These are phyloP conservation scores for Hemileia vastatrix DNA, from an alignment of 1,284 basidiomycete species.

Conservation along the genomic window DNA sequence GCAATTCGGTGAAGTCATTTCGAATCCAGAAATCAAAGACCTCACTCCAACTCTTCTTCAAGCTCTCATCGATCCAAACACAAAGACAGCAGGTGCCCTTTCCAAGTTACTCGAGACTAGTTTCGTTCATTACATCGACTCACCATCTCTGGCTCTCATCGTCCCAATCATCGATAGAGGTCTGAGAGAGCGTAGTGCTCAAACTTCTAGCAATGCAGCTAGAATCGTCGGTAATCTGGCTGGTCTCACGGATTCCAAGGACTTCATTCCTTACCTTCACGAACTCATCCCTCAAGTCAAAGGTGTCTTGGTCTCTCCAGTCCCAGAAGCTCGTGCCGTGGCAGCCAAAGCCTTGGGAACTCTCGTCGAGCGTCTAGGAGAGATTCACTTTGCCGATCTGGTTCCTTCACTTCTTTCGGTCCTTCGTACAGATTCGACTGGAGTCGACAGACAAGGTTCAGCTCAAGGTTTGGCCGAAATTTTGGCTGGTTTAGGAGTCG, in stretches of 20 bases:
- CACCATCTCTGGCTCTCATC: conserved; percentile 86
- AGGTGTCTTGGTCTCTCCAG: conserved; percentile 73
- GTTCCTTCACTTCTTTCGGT: conserved; percentile 80
- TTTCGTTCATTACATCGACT: conserved; percentile 97
- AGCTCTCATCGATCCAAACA: conserved; percentile 83
- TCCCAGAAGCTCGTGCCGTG: conserved; percentile 91
- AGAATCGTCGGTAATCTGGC: conserved; percentile 90
- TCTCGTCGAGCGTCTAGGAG: conserved; percentile 89
- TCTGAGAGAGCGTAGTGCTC: conserved; percentile 80
- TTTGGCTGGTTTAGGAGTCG: conserved; percentile 89
- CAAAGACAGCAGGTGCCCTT: conserved; percentile 75
- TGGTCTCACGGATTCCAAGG: conserved; percentile 81
- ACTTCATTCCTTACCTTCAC: conserved; percentile 85
- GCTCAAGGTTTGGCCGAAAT: conserved; percentile 97
- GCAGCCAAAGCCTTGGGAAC: conserved; percentile 94
- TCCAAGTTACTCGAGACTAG: conserved; percentile 78
- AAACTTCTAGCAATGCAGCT: conserved; percentile 87
- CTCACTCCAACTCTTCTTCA: conserved; percentile 87
- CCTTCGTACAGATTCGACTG: conserved; percentile 84
- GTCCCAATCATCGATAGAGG: conserved; percentile 93
- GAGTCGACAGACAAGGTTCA: conserved; percentile 77
- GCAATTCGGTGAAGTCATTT: conserved; percentile 71
- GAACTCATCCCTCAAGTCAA: conserved; percentile 83
- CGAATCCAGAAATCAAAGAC: conserved; percentile 64
- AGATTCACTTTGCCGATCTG: conserved; percentile 88